Base-by-base conservation (phyloP, 2,329 filamentous ascomycete genomes). In the Claviceps arundinis region DNA sequence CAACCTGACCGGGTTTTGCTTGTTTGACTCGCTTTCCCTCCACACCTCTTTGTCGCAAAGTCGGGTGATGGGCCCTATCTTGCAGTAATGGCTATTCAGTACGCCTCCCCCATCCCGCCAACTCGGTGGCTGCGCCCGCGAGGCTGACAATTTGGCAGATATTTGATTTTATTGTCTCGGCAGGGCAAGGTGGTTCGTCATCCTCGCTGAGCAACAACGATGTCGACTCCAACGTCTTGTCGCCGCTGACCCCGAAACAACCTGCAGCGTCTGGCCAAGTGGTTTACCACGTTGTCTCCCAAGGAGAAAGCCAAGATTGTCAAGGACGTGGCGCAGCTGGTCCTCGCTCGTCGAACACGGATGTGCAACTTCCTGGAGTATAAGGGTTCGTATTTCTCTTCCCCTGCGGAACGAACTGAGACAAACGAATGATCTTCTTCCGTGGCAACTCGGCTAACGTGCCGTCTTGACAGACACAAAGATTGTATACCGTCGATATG, bases 281-380 rank as follows among this genome's bases (percentile, higher is more conserved):
- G 93, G 93, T 98, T 98, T 73, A 95, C 90, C 52, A 98, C 93
- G 16, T 80, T 98, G 57, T 95, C 91, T 38, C 93, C 93, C 57
- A 96, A 86, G 72, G 93, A 98, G 67, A 98, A 98, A 76, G 93
- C 91, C 72, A 98, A 98, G 79, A 97, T 98, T 67, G 91, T 98
- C 78, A 98, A 98, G 73, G 93, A 98, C 77, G 93, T 98, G 64
- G 89, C 93, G 56, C 93, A 97, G 72, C 86, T 97, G 48, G 93
- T 98, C 61, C 84, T 98, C 60, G 93, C 93, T 57, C 82, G 93
- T 61, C 82, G 93, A 65, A 97, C 93, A 55, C 89, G 93, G 68
- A 98, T 98, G 93, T 98, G 93, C 81, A 98, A 98, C 73, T 98
- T 98, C 71, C 81, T 98, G 55, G 93, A 98, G 69, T 98, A 98